These are phyloP conservation scores for Rhizomucor miehei DNA, from an alignment of 371 early-diverging fungal species.

Conservation along the genomic window DNA sequence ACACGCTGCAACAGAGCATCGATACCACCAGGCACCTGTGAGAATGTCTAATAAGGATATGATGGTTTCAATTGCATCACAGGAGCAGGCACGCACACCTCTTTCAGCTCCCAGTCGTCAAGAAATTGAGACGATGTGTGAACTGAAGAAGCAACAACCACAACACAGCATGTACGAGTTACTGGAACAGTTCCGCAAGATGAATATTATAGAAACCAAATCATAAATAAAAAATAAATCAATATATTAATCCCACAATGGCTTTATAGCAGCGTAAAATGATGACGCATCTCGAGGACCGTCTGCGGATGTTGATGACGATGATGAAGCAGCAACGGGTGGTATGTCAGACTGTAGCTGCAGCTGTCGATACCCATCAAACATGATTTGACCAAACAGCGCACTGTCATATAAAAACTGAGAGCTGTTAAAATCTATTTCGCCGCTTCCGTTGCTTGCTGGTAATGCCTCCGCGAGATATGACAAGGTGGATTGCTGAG, in stretches of 20 bases:
- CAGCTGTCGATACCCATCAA: conserved; percentile 16
- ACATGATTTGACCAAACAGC: conserved; percentile 43
- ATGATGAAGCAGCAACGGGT: too few relatives aligned
- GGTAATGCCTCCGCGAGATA: conserved; percentile 6
- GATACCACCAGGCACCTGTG: background rate
- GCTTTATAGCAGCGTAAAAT: too few relatives aligned
- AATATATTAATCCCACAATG: too few relatives aligned
- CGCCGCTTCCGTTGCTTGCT: conserved; percentile 5
- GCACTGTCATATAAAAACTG: conserved; percentile 40
- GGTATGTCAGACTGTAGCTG: too few relatives aligned
- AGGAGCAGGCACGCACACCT: background rate
- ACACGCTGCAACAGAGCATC: conserved; percentile 12
- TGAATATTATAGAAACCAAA: conserved; percentile 10
- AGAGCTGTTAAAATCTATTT: conserved; percentile 40
- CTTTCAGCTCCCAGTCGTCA: background rate
- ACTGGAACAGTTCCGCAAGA: conserved; percentile 19
- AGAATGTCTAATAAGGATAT: conserved; percentile 9
- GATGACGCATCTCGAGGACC: too few relatives aligned
- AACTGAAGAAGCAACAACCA: conserved; percentile 10
- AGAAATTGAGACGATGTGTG: conserved; percentile 13
- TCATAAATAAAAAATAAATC: too few relatives aligned
- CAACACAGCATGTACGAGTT: conserved; percentile 17
- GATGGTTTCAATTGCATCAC: conserved; percentile 11
- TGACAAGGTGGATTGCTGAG: conserved; percentile 8
- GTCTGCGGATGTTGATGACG: too few relatives aligned